phyloP scores from a whole-genome alignment of 1,139 yeast genomes.

The Yamadazyma sp. region DNA sequence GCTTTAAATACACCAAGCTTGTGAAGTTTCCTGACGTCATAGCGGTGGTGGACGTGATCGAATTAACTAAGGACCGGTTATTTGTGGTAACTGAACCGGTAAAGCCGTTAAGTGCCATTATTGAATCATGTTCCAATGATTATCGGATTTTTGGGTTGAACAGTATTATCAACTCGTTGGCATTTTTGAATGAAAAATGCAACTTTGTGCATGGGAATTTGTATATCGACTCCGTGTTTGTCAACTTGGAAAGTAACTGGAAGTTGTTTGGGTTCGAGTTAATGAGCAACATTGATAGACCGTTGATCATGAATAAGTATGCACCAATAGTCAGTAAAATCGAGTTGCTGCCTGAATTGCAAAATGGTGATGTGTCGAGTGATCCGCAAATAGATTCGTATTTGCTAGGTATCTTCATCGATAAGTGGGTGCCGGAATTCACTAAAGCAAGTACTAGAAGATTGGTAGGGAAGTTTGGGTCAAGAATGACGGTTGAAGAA shows the following conservation, averaged over 20 bases:
- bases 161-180: conserved; percentile 54
- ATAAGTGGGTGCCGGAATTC: conserved; percentile 8
- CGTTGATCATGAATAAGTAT: conserved; percentile 25
- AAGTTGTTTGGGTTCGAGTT: conserved; percentile 82
- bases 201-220: conserved; percentile 67
- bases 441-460: conserved; percentile 15
- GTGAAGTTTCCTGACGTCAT: conserved; percentile 80
- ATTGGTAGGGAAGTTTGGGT: conserved; percentile 26
- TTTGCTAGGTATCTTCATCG: conserved; percentile 57
- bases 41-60: conserved; percentile 66
- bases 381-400: conserved; percentile 54
- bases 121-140: conserved; percentile 30
- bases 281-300: conserved; percentile 49
- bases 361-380: conserved; percentile 35
- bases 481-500: conserved; percentile 50
- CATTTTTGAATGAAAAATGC: conserved; percentile 64
- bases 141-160: conserved; percentile 59
- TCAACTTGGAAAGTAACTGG: conserved; percentile 77
- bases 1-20: conserved; percentile 62
- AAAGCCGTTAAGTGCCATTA: conserved; percentile 50
- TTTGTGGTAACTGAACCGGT: conserved; percentile 80
- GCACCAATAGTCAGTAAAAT: conserved; percentile 5
- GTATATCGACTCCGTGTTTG: conserved; percentile 55
- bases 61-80: conserved; percentile 52
- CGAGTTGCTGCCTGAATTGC: conserved; percentile 21